A percentile compares a stretch with the other conserved stretches of the same genome.
These are phyloP conservation scores for Diplodia seriata DNA, from an alignment of 2,329 filamentous ascomycete genomes.

Conservation along the genomic window DNA sequence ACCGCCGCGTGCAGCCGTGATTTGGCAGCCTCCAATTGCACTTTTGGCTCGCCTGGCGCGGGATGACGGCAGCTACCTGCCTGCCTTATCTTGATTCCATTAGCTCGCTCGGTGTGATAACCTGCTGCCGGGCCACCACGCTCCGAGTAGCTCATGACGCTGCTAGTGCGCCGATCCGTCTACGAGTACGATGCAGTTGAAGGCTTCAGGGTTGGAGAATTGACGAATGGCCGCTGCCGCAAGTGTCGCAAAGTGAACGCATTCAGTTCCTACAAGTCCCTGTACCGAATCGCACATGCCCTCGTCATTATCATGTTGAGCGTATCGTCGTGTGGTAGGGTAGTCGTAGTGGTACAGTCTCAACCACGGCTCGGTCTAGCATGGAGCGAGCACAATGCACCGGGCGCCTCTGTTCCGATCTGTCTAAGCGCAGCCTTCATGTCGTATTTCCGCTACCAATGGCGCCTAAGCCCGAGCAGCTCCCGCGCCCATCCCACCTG, in stretches of 20 bases:
- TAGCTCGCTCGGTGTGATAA: conserved; percentile 17
- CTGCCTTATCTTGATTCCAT: conserved; percentile 28
- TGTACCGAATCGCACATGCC: not conserved
- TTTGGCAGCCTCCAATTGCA: not conserved
- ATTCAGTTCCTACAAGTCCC: not conserved
- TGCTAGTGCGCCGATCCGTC: not conserved
- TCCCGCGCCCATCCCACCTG: not conserved
- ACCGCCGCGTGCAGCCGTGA: conserved; percentile 1
- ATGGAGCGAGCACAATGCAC: not conserved
- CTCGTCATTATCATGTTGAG: not conserved
- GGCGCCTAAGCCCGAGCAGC: not conserved
- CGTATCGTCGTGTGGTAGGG: too few relatives aligned
- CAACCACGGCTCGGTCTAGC: not conserved
- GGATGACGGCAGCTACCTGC: conserved; percentile 17
- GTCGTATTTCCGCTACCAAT: not conserved
- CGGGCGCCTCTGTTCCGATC: conserved; percentile 1
- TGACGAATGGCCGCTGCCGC: not conserved
- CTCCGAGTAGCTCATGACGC: not conserved
- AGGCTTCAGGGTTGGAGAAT: conserved; percentile 6
- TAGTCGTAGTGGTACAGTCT: not conserved
- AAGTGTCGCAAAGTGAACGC: not conserved
- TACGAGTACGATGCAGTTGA: not conserved
- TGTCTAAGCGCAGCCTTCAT: too few relatives aligned
- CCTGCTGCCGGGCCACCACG: conserved; percentile 13
- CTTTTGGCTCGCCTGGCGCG: conserved; percentile 4